A percentile compares a stretch with the other conserved stretches of the same genome.
Conservation (phyloP, 805 yeast genomes). For the Candida ascalaphidarum region DNA sequence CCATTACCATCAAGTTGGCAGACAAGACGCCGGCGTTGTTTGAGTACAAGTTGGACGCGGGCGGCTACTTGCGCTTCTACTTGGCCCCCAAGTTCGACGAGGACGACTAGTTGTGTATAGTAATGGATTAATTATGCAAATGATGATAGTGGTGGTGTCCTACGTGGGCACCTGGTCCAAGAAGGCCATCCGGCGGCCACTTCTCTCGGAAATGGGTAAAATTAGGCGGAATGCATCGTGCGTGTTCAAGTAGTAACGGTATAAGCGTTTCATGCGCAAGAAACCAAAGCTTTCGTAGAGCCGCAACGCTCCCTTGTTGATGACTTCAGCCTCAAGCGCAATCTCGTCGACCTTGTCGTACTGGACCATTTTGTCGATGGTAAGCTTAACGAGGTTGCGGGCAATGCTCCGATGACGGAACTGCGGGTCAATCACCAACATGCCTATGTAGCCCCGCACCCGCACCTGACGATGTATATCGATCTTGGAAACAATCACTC, state of each 20-base stretch:
- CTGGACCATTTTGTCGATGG: constrained; percentile 57
- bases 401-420: constrained; percentile 82
- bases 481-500: constrained; percentile 76
- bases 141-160: too few species aligned
- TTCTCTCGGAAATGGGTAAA: constrained; percentile 61
- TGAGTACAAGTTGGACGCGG: constrained; percentile 75
- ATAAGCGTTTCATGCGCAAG: constrained; percentile 63
- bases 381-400: constrained; percentile 51
- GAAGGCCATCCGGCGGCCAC: constrained; percentile 43
- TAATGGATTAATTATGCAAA: too few species aligned
- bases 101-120: constrained; percentile 43
- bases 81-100: constrained; percentile 97
- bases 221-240: constrained; percentile 89
- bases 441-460: constrained; percentile 87
- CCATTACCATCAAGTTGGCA: constrained; percentile 78
- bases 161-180: too few species aligned
- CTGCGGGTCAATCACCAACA: constrained; percentile 75
- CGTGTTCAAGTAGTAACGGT: constrained; percentile 81
- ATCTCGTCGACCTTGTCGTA: constrained; percentile 72
- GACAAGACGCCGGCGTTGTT: constrained; percentile 91
- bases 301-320: constrained; percentile 59
- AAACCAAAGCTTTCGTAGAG: constrained; percentile 75
- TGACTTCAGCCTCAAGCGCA: constrained; percentile 88
- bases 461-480: constrained; percentile 70
- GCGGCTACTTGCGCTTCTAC: constrained; percentile 92